These are phyloP conservation scores for Sordariomycetes sp. DNA, from an alignment of 2,329 filamentous ascomycete species.

Conservation along the genomic window DNA sequence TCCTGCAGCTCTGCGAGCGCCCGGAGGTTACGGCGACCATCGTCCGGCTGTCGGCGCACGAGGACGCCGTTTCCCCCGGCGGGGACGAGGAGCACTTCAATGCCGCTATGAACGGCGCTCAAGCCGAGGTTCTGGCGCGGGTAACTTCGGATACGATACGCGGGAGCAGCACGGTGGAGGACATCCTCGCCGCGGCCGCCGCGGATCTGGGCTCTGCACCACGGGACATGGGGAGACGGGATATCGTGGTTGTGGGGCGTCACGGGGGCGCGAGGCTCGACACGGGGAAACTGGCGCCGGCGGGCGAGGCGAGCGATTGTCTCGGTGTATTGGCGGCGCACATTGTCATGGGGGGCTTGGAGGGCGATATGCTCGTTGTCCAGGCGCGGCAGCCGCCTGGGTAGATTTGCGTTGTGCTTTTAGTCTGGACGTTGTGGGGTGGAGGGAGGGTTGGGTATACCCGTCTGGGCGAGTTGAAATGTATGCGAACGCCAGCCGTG, in stretches of 20 bases:
- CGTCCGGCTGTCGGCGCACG: conserved; percentile 25
- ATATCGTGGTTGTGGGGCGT: background rate
- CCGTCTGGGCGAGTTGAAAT: background rate
- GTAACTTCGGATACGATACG: background rate
- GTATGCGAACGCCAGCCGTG: no score
- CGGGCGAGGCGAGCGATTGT: conserved; percentile 7
- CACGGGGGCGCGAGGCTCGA: background rate
- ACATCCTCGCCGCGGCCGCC: background rate
- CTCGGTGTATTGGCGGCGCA: conserved; percentile 7
- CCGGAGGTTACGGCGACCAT: conserved; percentile 68
- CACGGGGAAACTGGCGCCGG: background rate
- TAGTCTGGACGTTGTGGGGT: background rate
- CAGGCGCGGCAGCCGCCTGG: background rate
- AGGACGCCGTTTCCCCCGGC: conserved; percentile 5
- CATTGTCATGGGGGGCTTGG: conserved; percentile 7
- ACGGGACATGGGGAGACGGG: background rate
- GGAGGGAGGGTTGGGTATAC: background rate
- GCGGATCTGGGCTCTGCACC: background rate
- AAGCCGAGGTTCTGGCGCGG: background rate
- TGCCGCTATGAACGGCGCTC: background rate
- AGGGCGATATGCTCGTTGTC: conserved; percentile 9
- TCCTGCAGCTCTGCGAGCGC: conserved; percentile 74
- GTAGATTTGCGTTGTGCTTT: background rate
- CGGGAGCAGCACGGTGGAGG: background rate
- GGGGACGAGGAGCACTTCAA: conserved; percentile 3